phyloP scores from a whole-genome alignment of 805 yeast genomes.

The Cyberlindnera bimundalis region DNA sequence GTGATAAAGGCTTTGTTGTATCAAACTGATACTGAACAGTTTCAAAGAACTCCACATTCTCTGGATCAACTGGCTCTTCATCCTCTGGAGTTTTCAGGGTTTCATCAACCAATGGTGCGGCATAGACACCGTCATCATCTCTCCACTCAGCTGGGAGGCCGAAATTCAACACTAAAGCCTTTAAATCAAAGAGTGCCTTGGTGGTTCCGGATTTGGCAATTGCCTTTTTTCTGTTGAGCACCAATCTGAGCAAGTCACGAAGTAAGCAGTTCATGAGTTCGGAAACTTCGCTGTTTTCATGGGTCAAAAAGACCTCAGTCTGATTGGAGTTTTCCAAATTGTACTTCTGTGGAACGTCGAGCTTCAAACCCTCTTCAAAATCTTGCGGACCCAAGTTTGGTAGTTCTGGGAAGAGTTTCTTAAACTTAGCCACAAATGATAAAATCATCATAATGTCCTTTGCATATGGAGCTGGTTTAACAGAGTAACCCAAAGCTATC shows the following conservation, averaged over 20 bases:
- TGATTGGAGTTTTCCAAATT: constrained; percentile 19
- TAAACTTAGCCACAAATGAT: constrained; percentile 24
- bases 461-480: constrained; percentile 26
- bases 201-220: constrained; percentile 8
- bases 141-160: constrained; percentile 31
- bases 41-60: constrained; percentile 20
- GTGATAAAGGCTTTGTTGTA: constrained; percentile 13
- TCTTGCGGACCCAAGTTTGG: constrained; percentile 27
- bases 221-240: constrained; percentile 19
- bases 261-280: constrained; percentile 18
- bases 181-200: constrained; percentile 21
- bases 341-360: constrained; percentile 12
- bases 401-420: constrained; percentile 14
- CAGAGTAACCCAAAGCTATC: constrained; percentile 25
- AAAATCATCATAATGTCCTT: constrained; percentile 22
- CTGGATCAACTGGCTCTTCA: constrained; percentile 22
- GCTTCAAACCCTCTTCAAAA: constrained; percentile 24
- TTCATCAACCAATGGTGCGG: constrained; percentile 4
- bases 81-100: constrained; percentile 7
- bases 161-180: constrained; percentile 10
- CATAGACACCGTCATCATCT: constrained; percentile 22
- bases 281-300: constrained; percentile 12
- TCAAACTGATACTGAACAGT: constrained; percentile 12
- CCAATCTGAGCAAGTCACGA: constrained; percentile 14
- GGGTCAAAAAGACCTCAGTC: not conserved